Conservation (phyloP, 2,329 filamentous ascomycete genomes). For the Fusarium pilosicola region DNA sequence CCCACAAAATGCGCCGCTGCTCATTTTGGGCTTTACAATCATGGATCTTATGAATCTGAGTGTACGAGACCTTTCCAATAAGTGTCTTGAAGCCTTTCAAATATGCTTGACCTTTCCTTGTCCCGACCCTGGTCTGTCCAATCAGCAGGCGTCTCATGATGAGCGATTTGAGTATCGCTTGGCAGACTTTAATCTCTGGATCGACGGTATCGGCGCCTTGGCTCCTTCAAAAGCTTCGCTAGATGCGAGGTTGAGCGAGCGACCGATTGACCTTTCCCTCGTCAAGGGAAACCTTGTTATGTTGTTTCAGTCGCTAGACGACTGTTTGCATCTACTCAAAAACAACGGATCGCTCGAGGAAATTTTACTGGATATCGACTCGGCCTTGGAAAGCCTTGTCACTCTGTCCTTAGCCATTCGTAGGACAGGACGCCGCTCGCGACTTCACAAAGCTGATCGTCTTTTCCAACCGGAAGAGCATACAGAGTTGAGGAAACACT, state of each 20-base stretch:
- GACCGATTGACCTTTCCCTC: not conserved
- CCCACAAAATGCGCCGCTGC: fast-evolving
- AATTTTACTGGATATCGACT: not conserved
- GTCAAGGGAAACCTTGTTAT: not conserved
- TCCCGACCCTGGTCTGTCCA: fast-evolving
- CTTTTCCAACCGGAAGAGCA: not conserved
- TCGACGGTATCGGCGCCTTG: not conserved
- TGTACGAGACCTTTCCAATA: not conserved
- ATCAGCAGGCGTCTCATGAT: not conserved
- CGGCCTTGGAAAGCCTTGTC: not conserved
- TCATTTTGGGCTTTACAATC: fast-evolving
- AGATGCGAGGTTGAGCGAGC: not conserved
- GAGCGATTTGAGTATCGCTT: not conserved
- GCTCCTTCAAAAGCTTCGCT: not conserved
- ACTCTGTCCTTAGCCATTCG: not conserved
- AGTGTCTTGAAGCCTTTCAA: not conserved
- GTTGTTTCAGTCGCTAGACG: fast-evolving
- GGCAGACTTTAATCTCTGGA: not conserved
- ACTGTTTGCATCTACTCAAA: fast-evolving
- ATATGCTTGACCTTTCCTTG: fast-evolving
- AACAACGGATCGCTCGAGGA: fast-evolving
- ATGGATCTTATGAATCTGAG: not conserved
- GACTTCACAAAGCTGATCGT: not conserved
- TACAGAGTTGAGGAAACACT: not conserved
- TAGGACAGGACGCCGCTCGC: fast-evolving